Evolutionary conservation across 1,284 basidiomycete genomes (phyloP).

Genomic region (Papiliotrema fonsecae): DNA sequence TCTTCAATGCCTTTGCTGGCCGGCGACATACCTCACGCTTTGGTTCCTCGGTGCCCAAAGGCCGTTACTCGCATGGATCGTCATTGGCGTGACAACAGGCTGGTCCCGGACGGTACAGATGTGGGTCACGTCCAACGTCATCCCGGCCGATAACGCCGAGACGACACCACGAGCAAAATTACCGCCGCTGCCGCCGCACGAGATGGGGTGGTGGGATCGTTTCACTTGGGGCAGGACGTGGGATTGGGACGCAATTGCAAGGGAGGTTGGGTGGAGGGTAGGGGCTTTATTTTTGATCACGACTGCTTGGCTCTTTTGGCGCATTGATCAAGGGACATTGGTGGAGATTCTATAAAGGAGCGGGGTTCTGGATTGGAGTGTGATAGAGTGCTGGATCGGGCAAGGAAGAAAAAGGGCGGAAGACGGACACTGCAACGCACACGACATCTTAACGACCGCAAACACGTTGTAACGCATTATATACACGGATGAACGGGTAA

Average conservation of each 20-base stretch:
- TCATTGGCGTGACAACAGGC: constrained; percentile 48
- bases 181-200: constrained; percentile 16
- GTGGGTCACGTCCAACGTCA: constrained; percentile 50
- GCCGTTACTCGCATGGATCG: constrained; percentile 48
- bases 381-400: too few species aligned
- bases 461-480: not conserved
- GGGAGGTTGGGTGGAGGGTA: constrained; percentile 44
- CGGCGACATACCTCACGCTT: constrained; percentile 46
- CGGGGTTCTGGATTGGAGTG: too few species aligned
- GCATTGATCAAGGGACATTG: constrained; percentile 27
- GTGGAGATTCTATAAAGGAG: not conserved
- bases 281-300: constrained; percentile 39
- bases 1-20: constrained; percentile 50
- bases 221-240: constrained; percentile 39
- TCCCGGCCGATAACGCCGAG: constrained; percentile 10
- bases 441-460: not conserved
- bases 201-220: constrained; percentile 24
- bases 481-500: too few species aligned
- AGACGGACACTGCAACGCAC: too few species aligned
- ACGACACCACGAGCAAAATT: constrained; percentile 4
- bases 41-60: constrained; percentile 40
- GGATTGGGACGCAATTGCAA: constrained; percentile 45
- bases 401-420: too few species aligned
- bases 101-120: constrained; percentile 45
- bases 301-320: constrained; percentile 44